Conservation (phyloP, 495 filamentous ascomycete genomes). For the Daldinia loculata region DNA sequence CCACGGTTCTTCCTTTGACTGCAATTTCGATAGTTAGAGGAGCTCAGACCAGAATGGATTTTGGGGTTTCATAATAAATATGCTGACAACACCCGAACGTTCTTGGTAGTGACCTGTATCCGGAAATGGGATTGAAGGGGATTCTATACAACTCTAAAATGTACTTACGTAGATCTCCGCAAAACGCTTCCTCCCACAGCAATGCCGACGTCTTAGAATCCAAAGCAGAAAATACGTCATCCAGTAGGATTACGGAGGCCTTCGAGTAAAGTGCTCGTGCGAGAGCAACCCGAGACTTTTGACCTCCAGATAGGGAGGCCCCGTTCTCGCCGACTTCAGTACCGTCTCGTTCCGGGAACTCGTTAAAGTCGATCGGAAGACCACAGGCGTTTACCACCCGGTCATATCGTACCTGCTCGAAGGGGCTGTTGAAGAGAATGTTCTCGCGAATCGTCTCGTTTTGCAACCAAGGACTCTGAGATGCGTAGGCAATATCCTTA, state of each 20-base stretch:
- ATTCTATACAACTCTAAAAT: constrained; percentile 11
- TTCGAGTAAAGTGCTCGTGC: constrained; percentile 75
- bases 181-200: constrained; percentile 61
- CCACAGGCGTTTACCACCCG: constrained; percentile 71
- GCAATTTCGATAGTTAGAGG: not conserved
- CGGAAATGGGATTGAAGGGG: constrained; percentile 16
- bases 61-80: not conserved
- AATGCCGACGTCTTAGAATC: constrained; percentile 61
- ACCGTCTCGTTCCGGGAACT: constrained; percentile 55
- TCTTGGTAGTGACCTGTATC: not conserved
- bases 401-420: constrained; percentile 60
- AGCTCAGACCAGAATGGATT: not conserved
- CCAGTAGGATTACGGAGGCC: constrained; percentile 68
- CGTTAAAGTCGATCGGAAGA: constrained; percentile 65
- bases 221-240: constrained; percentile 74
- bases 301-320: constrained; percentile 73
- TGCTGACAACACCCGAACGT: not conserved
- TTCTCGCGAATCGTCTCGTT: constrained; percentile 65
- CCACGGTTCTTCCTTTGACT: constrained; percentile 47
- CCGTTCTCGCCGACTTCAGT: constrained; percentile 75
- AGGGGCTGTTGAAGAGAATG: constrained; percentile 63
- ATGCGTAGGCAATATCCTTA: constrained; percentile 62
- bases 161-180: constrained; percentile 55
- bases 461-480: constrained; percentile 66
- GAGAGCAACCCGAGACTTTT: constrained; percentile 74